Conservation (phyloP, 2,329 filamentous ascomycete genomes). For the Davidsoniella australis region DNA sequence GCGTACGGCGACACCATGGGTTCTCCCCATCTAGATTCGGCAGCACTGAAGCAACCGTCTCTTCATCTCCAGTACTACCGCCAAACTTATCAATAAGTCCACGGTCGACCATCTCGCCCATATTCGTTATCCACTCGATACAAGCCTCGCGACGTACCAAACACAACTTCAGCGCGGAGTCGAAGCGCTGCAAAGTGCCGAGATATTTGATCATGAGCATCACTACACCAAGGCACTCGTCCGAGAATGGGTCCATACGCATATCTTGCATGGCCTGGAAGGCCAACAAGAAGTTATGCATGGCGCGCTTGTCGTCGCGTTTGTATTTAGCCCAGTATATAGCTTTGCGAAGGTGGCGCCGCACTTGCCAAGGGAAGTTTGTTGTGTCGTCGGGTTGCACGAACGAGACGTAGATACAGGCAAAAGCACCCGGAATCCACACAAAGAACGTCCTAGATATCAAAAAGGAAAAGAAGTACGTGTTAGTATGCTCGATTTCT, state of each 20-base stretch:
- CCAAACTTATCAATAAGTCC: constrained; percentile 28
- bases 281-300: constrained; percentile 8
- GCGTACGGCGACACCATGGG: constrained; percentile 41
- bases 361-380: constrained; percentile 8
- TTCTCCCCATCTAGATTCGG: constrained; percentile 23
- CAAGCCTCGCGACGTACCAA: constrained; percentile 61
- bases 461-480: not conserved
- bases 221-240: constrained; percentile 80
- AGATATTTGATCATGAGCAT: constrained; percentile 66
- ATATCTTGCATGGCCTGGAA: constrained; percentile 9
- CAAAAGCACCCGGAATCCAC: not conserved
- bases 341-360: constrained; percentile 11
- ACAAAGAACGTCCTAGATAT: not conserved
- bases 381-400: constrained; percentile 6
- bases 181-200: constrained; percentile 56
- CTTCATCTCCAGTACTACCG: constrained; percentile 20
- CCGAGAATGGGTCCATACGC: constrained; percentile 67
- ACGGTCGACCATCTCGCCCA: constrained; percentile 33
- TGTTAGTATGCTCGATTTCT: not conserved
- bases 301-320: constrained; percentile 11
- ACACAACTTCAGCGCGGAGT: constrained; percentile 57
- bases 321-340: constrained; percentile 13
- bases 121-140: constrained; percentile 37
- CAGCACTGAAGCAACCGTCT: constrained; percentile 13
- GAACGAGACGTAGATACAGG: constrained; percentile 6